Evolutionary conservation across 371 early-diverging fungal species (phyloP), one percentile per base, ranked within the genome.

Genomic region (Saksenaea vasiformis): DNA sequence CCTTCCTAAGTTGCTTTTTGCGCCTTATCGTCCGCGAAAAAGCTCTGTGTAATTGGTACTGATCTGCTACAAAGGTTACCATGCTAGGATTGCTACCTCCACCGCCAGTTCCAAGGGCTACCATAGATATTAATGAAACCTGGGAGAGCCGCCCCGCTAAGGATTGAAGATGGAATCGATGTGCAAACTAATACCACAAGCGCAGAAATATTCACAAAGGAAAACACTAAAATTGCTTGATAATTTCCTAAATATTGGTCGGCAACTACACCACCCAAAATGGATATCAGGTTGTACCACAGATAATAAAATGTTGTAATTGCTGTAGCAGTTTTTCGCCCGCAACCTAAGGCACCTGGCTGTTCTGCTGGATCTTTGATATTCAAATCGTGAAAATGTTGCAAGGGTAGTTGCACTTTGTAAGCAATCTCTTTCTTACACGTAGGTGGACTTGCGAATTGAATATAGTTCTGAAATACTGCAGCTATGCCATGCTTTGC

Each of bases 211-310:
- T 93, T 92, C 34, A 86, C 53, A 34, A 74, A 39, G 28, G 79
- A 71, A 56, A 91, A 88, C 38, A 84, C 53, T 31, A 88, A 35
- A 17, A 92, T 91, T 22, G 91, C 87, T 71, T 82, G 80, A 78
- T 79, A 91, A 74, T 88, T 88, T 62, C 93, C 93, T 44, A 89
- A 66, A 66, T 85, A 82, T 63, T 80, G 76, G 77, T 92, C 93
- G 13, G 91, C 87, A 31, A 92, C 69, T 28, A 88, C 63, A 38
- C 89, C 92, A 44, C 92, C 91, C 11, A 92, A 56, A 51, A 92
- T 76, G 38, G 91, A 72, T n/a, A 87, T 90, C 34, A 87, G 61
- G 69, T 90, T 92, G 37, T 85, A 85, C 63, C 87, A 77, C 71
- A 89, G 89, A 38, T 73, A 67, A 75, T 93, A 93, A 31, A 85